These are phyloP conservation scores for Eucalyptus regnans DNA, from an alignment of 345 rosid genomes.

Conservation along the genomic window DNA sequence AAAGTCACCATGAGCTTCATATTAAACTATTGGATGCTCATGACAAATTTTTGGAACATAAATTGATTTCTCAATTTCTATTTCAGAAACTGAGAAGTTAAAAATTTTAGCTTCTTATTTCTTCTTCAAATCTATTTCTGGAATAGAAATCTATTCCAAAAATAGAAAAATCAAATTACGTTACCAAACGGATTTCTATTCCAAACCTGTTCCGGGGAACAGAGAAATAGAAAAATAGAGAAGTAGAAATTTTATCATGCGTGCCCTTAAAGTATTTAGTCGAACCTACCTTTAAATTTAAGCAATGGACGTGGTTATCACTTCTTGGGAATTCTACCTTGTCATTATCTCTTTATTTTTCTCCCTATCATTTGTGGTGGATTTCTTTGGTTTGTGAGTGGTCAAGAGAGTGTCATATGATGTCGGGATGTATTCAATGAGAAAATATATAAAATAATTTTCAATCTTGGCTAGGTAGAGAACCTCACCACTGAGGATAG, in stretches of 20 bases:
- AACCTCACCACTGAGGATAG: not conserved
- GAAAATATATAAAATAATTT: not conserved
- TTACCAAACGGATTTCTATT: no score
- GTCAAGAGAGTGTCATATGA: not conserved
- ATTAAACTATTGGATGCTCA: not conserved
- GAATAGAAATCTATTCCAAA: no score
- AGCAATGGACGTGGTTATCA: not conserved
- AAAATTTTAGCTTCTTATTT: no score
- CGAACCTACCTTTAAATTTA: not conserved
- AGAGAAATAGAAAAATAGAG: no score
- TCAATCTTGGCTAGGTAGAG: not conserved
- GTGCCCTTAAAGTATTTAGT: not conserved
- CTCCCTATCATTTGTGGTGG: not conserved
- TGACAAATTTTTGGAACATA: no score
- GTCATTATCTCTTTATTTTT: not conserved
- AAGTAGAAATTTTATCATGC: no score
- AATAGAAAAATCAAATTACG: no score
- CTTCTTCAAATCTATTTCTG: no score
- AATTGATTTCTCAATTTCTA: no score
- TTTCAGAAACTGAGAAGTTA: no score
- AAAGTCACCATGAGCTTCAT: not conserved
- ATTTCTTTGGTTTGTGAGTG: not conserved
- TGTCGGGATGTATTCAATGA: not conserved
- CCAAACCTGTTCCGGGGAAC: no score
- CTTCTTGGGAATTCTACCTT: not conserved